Evolutionary conservation across 306 rosid species (phyloP), one percentile per base, ranked within the genome.

Genomic region (Sindora glabra): DNA sequence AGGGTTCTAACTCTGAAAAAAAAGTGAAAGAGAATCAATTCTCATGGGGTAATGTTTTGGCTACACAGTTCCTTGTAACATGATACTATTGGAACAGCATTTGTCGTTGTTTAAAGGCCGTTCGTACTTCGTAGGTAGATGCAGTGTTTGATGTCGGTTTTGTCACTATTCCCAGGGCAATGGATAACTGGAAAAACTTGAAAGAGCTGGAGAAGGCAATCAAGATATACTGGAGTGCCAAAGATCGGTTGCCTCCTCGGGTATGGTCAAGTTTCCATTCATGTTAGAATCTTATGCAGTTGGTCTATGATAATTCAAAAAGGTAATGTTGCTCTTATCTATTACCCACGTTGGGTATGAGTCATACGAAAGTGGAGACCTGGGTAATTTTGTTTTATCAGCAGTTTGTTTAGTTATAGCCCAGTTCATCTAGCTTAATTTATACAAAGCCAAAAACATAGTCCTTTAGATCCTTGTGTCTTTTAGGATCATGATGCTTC

Each of bases 121-220:
- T 11, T 53, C 44, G 16, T 64, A 27, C 46, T 11, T 53, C 44
- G 16, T 64, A 52, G 32, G 52, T 66, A 25, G 66, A 60, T 25
- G 56, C 26, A 7, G 13, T 40, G 22, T 51, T 72, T 45, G 66
- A 26, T 34, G 67, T 59, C 48, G 34, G 34, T 38, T 32, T 40
- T 36, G 49, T 49, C n/a, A n/a, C n/a, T 47, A 30, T 69, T 67
- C 26, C 49, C 75, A 86, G 96, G 71, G 89, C 99, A 34, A 27
- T 48, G 40, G 94, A 86, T 51, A 92, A 92, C 70, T 92, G 99
- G 99, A 89, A 80, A 74, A 77, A 72, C 30, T 76, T 92, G 76
- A 92, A 89, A 77, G 99, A 89, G 79, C 77, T 92, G 19, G 97
- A 89, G 78, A 82, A 89, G 78, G 99, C 99, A 6, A 48, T 92